Base-by-base conservation (phyloP, 179 eudicot species). In the Vitellaria paradoxa region DNA sequence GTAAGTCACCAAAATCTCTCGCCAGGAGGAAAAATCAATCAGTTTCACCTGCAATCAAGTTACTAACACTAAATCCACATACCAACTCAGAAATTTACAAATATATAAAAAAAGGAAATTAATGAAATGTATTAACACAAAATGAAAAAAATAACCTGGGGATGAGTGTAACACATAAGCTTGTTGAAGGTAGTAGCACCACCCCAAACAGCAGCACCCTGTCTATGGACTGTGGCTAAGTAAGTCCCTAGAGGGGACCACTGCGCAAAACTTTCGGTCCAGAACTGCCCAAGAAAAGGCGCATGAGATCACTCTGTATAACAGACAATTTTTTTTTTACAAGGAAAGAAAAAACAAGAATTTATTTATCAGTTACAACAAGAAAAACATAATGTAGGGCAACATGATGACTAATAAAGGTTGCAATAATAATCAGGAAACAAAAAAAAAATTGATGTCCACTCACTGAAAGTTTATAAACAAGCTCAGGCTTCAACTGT, bases 1-100 rank as follows among this genome's bases (percentile, higher is more conserved):
- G 87, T 94, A 96, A 24, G 99, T 96, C 55, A 96, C 98, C 85
- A 96, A 77, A 86, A 96, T 61, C 84, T 91, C 86, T 96, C 99
- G 70, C 98, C 99, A 76, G 98, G 99, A 74, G 99, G n/a, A 96
- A 77, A 93, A 96, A 76, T 93, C 99, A 56, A 96, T 94, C 73
- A 92, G 66, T 81, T 92, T 93, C 6, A 96, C 99, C 99, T 96
- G 80, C 80, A 86, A 37, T 74, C 40, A 57, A 84, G 20, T 72
- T 37, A 63, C 72, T 70, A 74, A 40, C 73, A 73, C 60, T 67
- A 77, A 65, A 70, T 57, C 71, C 76, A 62, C 65, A 64, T 64
- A 61, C 30, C 57, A 72, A 24, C 6, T 5, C 30, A 10, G 77
- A 66, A 68, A 63, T 10, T n/a, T 5, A 56, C 73, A 45, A 71